Evolutionary conservation across 768 basidiomycete genomes (phyloP).

Genomic region (Boletus insuetus): DNA sequence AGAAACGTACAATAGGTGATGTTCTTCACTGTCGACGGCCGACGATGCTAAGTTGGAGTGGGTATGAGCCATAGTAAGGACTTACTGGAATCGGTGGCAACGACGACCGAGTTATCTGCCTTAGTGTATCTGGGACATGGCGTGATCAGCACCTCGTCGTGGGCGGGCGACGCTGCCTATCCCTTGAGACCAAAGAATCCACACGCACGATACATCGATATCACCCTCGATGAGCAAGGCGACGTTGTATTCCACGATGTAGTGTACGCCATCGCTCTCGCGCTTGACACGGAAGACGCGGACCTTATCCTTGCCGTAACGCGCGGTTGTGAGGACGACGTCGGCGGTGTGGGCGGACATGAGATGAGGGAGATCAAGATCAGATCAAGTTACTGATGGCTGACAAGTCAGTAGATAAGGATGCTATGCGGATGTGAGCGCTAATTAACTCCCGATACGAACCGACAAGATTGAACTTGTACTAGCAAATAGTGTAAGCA

Average conservation of each 20-base stretch:
- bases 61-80: neutral
- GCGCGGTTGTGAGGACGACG: slow-evolving; percentile 44
- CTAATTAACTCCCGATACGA: too few species aligned
- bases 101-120: slow-evolving; percentile 84
- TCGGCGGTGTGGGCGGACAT: slow-evolving; percentile 23
- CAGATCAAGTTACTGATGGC: neutral
- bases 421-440: too few species aligned
- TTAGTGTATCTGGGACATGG: slow-evolving; percentile 63
- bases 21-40: slow-evolving; percentile 52
- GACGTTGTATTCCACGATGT: slow-evolving; percentile 84
- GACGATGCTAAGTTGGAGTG: neutral
- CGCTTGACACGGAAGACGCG: slow-evolving; percentile 85
- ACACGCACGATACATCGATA: slow-evolving; percentile 63
- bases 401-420: too few species aligned
- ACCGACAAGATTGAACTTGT: too few species aligned
- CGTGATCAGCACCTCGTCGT: neutral
- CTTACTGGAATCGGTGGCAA: slow-evolving; percentile 90
- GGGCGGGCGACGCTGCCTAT: too few species aligned
- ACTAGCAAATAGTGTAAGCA: too few species aligned
- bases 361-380: slow-evolving; percentile 11
- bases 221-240: slow-evolving; percentile 79
- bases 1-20: slow-evolving; percentile 53
- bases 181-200: neutral
- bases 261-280: slow-evolving; percentile 54
- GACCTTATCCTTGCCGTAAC: slow-evolving; percentile 88